Percentiles rank a stretch among this genome's conserved stretches.
Evolutionary conservation across 148 eudicot genomes (phyloP).

Genomic region (Hydrangea macrophylla): DNA sequence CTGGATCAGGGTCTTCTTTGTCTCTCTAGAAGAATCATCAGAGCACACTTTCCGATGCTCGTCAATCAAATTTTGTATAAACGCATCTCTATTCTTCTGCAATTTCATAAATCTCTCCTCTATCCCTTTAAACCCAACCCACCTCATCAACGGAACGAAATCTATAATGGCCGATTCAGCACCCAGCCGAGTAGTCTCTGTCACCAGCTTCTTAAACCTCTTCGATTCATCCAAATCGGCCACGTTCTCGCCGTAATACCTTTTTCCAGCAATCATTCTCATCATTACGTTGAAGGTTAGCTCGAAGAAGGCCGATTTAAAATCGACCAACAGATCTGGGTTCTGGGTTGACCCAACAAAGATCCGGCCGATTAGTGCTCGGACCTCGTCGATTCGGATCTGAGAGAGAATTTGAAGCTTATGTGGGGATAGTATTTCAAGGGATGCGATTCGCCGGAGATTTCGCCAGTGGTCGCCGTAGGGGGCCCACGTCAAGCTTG

Average conservation of each 20-base stretch:
- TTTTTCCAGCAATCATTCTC: slow-evolving; percentile 49
- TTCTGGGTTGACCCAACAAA: neutral
- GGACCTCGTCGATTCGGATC: slow-evolving; percentile 30
- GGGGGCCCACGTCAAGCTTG: slow-evolving; percentile 23
- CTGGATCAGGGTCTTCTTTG: slow-evolving; percentile 17
- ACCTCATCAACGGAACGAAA: slow-evolving; percentile 35
- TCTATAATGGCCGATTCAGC: slow-evolving; percentile 24
- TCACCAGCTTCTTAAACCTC: slow-evolving; percentile 34
- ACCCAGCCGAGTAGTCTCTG: slow-evolving; percentile 13
- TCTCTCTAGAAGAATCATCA: neutral
- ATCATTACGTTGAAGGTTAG: slow-evolving; percentile 32
- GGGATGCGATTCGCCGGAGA: slow-evolving; percentile 25
- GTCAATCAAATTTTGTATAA: slow-evolving; percentile 37
- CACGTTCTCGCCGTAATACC: slow-evolving; percentile 34
- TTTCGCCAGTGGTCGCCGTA: slow-evolving; percentile 50
- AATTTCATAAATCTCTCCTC: slow-evolving; percentile 27
- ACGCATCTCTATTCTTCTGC: slow-evolving; percentile 27
- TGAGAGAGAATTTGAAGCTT: slow-evolving; percentile 21
- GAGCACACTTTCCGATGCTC: slow-evolving; percentile 10
- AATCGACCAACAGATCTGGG: slow-evolving; percentile 7
- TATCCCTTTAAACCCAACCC: slow-evolving; percentile 17
- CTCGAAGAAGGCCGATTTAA: slow-evolving; percentile 30
- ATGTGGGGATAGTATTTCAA: slow-evolving; percentile 32
- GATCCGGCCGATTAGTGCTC: neutral
- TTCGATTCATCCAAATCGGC: slow-evolving; percentile 16